Conservation (phyloP, 371 early-diverging fungal species). For the Caulochytrium protostelioides region DNA sequence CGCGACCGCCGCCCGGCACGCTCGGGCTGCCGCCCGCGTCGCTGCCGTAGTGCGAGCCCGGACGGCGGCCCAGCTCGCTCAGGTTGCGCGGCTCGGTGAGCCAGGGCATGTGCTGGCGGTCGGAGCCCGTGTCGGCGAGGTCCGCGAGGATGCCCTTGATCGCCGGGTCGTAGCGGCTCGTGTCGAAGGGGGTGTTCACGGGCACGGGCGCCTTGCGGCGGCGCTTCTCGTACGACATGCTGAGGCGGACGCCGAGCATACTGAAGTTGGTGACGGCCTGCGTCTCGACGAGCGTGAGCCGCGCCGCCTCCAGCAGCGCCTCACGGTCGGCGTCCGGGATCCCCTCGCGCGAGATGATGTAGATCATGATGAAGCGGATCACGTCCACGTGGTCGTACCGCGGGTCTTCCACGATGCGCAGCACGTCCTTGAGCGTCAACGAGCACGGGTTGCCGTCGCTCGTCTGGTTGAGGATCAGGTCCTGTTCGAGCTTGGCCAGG, state of each 20-base stretch:
- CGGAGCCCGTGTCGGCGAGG: not conserved
- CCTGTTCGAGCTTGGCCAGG: no score
- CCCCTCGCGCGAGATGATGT: slow-evolving; percentile 51
- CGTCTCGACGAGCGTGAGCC: slow-evolving; percentile 42
- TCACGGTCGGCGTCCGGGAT: slow-evolving; percentile 41
- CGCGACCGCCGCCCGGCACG: slow-evolving; percentile 2
- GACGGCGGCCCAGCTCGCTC: slow-evolving; percentile 4
- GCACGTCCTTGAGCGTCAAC: no score
- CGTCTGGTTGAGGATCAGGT: no score
- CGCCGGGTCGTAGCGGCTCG: slow-evolving; percentile 15
- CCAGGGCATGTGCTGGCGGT: not conserved
- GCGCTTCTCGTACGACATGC: slow-evolving; percentile 8
- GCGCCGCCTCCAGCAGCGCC: slow-evolving; percentile 44
- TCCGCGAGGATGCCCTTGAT: slow-evolving; percentile 16
- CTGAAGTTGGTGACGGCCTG: slow-evolving; percentile 58
- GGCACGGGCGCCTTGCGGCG: not conserved
- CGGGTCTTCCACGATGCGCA: no score
- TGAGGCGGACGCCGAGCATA: slow-evolving; percentile 40
- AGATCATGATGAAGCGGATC: slow-evolving; percentile 62
- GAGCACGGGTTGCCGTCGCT: no score
- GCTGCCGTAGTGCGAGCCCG: slow-evolving; percentile 4
- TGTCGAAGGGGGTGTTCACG: slow-evolving; percentile 14
- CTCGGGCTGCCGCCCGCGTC: not conserved
- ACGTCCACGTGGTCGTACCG: slow-evolving; percentile 39
- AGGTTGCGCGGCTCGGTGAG: not conserved